Evolutionary conservation across 148 eudicot species (phyloP).

Genomic region (Selenicereus undatus): DNA sequence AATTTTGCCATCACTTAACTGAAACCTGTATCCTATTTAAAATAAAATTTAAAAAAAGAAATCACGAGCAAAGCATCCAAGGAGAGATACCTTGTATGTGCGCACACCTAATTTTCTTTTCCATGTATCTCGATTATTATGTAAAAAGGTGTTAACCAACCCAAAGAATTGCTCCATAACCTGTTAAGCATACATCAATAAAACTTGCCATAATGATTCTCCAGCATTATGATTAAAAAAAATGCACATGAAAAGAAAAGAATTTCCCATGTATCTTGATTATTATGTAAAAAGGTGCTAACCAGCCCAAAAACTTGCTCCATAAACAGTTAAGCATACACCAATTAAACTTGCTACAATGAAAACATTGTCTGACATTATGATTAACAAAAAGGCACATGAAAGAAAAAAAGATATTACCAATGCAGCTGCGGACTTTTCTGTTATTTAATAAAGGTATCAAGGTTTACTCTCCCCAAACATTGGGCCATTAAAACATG

Average conservation of each 20-base stretch:
- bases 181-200: constrained; percentile 31
- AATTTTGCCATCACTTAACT: constrained; percentile 3
- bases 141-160: constrained; percentile 91
- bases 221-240: not conserved
- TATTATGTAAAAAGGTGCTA: constrained; percentile 83
- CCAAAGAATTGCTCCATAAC: constrained; percentile 99
- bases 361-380: not conserved
- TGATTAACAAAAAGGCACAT: not conserved
- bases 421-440: not conserved
- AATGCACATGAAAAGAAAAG: not conserved
- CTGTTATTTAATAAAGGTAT: not conserved
- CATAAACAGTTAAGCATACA: constrained; percentile 59
- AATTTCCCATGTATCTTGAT: constrained; percentile 75
- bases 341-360: constrained; percentile 8
- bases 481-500: not conserved
- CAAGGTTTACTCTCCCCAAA: not conserved
- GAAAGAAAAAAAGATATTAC: not conserved
- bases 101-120: constrained; percentile 82
- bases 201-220: constrained; percentile 1
- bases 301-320: constrained; percentile 97
- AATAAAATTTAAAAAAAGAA: not conserved
- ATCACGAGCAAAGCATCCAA: not conserved
- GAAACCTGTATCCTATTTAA: not conserved
- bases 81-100: constrained; percentile 78
- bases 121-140: constrained; percentile 86